Conservation (phyloP, 2,329 filamentous ascomycete genomes). For the Fusarium incarnatum region DNA sequence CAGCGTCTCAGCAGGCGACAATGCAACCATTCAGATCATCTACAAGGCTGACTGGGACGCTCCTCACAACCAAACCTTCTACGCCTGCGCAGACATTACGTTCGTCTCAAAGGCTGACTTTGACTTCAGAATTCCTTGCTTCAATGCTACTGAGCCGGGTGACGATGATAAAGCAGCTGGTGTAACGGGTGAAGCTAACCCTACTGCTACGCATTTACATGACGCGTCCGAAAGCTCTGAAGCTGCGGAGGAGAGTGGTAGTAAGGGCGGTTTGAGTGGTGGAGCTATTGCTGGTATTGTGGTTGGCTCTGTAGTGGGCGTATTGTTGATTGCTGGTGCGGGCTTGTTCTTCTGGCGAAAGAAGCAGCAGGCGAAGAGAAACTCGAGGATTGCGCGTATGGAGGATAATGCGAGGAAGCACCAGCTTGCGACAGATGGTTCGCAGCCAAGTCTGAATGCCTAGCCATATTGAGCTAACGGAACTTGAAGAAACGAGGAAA, state of each 20-base stretch:
- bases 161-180: slow-evolving; percentile 41
- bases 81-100: slow-evolving; percentile 62
- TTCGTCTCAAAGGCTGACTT: slow-evolving; percentile 55
- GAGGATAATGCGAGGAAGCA: slow-evolving; percentile 34
- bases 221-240: slow-evolving; percentile 3
- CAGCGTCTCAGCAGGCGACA: slow-evolving; percentile 54
- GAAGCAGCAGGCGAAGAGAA: slow-evolving; percentile 35
- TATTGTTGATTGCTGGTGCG: slow-evolving; percentile 69
- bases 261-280: slow-evolving; percentile 69
- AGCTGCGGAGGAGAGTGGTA: slow-evolving; percentile 18
- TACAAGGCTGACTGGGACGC: slow-evolving; percentile 60
- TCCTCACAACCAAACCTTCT: slow-evolving; percentile 59
- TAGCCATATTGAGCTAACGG: background rate
- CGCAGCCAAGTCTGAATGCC: background rate
- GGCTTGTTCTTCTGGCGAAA: slow-evolving; percentile 65
- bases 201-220: slow-evolving; percentile 29
- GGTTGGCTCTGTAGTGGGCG: slow-evolving; percentile 74
- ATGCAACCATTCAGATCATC: slow-evolving; percentile 62
- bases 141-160: slow-evolving; percentile 56
- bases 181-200: slow-evolving; percentile 11
- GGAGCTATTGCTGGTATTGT: slow-evolving; percentile 82
- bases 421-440: slow-evolving; percentile 26
- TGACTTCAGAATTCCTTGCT: slow-evolving; percentile 53
- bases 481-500: background rate
- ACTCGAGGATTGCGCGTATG: slow-evolving; percentile 32